phyloP scores from a whole-genome alignment of 371 early-diverging fungal genomes.

The Rhizomucor miehei region DNA sequence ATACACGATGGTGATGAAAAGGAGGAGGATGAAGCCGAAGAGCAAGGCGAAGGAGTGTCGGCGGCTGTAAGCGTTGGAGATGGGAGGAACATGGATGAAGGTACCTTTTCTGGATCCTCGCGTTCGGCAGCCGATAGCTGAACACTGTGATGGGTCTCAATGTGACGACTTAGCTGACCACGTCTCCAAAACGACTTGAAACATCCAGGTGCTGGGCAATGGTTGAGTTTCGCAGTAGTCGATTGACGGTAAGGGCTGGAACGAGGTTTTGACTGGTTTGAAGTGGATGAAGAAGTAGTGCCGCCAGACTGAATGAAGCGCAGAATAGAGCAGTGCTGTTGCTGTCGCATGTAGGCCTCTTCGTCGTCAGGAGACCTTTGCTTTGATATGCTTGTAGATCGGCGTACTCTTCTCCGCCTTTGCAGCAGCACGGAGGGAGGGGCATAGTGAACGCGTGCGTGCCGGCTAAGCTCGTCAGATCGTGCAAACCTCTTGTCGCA shows the following conservation, averaged over 20 bases:
- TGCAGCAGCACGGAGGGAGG: conserved; percentile 26
- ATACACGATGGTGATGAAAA: too few relatives aligned
- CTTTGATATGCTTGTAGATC: conserved; percentile 11
- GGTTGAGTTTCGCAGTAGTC: conserved; percentile 27
- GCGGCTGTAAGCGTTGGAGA: background rate
- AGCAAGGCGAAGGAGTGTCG: background rate
- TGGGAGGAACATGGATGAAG: conserved; percentile 3
- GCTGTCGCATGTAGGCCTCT: conserved; percentile 37
- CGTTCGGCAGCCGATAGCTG: conserved; percentile 2
- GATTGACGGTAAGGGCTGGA: conserved; percentile 23
- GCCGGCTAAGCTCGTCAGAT: conserved; percentile 84
- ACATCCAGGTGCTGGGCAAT: conserved; percentile 38
- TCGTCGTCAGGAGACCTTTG: conserved; percentile 26
- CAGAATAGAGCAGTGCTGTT: conserved; percentile 42
- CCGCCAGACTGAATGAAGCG: conserved; percentile 34
- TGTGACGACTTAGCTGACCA: conserved; percentile 43
- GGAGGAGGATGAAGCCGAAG: background rate
- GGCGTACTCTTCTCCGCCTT: conserved; percentile 13
- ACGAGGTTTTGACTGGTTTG: background rate
- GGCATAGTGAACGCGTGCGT: conserved; percentile 61
- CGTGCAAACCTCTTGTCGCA: conserved; percentile 84
- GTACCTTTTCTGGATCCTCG: conserved; percentile 12
- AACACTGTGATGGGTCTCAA: conserved; percentile 23
- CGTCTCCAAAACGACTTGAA: conserved; percentile 47
- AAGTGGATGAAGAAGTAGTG: conserved; percentile 1